Evolutionary conservation across 2,329 filamentous ascomycete genomes (phyloP), one percentile per base, ranked within the genome.

Genomic region (Nemania sp.): DNA sequence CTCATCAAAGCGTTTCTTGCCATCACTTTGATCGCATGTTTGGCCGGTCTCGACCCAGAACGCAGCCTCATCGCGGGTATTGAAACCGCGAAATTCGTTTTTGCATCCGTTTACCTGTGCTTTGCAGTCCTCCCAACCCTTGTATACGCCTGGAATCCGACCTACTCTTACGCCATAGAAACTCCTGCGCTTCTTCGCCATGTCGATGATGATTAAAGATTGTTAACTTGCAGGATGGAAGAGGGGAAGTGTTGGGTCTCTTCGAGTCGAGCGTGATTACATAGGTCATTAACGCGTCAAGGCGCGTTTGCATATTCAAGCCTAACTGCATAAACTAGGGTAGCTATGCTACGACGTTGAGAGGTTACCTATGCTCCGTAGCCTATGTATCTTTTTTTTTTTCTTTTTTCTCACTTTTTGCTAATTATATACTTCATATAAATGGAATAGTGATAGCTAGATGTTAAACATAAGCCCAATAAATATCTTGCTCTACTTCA

Each of bases 111-210:
- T 35, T n/a, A 64, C 59, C 24, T 70, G 68, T 24, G 53, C 55
- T 22, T 26, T 66, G 38, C 70, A 74, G 35, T 68, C 57, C 5
- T 64, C 64, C 72, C 69, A 74, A n/a, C 27, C 65, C 10, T 63
- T 20, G 41, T 75, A 75, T 11, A 75, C 68, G 3, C 74, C 73
- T 1, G 56, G 68, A 53, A 64, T 51, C 26, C 71, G 70, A 10
- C 74, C 74, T 41, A 56, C 41, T 11, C 64, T 70, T n/a, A 75
- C 73, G 2, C 67, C 73, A 24, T 76, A 74, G 61, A 68, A 73
- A 6, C 43, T 54, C 45, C 57, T 61, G 41, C 56, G 60, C 26
- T 18, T 52, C 20, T 62, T 52, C 15, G 51, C 57, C 51, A 61
- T 66, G 15, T 41, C 10, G 24, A 58, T 63, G 20, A 27, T 15